Percentiles rank a stretch among this genome's conserved stretches.
Evolutionary conservation across 1,284 basidiomycete species (phyloP).

Genomic region (Mycena sp.): DNA sequence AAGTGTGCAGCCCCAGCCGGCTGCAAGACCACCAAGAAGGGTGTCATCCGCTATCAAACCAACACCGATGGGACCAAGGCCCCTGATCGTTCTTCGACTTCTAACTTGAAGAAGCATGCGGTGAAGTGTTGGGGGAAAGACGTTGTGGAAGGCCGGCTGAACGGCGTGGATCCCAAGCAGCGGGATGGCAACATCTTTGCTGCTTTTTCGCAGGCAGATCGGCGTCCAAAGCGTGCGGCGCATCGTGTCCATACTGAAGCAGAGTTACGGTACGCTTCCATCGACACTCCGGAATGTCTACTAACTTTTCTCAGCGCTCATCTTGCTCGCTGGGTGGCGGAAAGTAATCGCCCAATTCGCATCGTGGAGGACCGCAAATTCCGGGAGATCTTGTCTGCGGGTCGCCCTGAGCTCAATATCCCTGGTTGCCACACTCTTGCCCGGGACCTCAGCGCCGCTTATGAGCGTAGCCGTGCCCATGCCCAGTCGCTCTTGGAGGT

Average conservation of each 20-base stretch:
- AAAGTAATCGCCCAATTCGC: slow-evolving; percentile 2
- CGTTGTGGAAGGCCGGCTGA: too few relatives aligned
- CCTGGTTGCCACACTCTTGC: neutral
- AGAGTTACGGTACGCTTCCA: too few relatives aligned
- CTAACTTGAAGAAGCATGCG: too few relatives aligned
- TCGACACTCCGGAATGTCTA: neutral
- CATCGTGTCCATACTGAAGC: too few relatives aligned
- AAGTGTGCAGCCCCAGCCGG: neutral
- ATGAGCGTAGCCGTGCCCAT: neutral
- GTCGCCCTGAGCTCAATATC: neutral
- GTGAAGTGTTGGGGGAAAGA: too few relatives aligned
- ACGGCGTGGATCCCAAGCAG: too few relatives aligned
- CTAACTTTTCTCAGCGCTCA: neutral
- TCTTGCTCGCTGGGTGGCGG: slow-evolving; percentile 8
- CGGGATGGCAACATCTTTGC: too few relatives aligned
- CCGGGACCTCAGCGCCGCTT: neutral
- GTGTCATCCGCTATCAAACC: too few relatives aligned
- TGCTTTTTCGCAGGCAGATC: too few relatives aligned
- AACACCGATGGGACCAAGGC: too few relatives aligned
- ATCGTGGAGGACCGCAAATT: slow-evolving; percentile 13
- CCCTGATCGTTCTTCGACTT: too few relatives aligned
- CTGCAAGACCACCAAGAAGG: neutral
- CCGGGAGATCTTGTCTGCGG: neutral
- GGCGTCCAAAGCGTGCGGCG: too few relatives aligned
- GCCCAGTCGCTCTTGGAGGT: neutral